Evolutionary conservation across 2,329 filamentous ascomycete species (phyloP).

Genomic region (Alternaria tenuissima): DNA sequence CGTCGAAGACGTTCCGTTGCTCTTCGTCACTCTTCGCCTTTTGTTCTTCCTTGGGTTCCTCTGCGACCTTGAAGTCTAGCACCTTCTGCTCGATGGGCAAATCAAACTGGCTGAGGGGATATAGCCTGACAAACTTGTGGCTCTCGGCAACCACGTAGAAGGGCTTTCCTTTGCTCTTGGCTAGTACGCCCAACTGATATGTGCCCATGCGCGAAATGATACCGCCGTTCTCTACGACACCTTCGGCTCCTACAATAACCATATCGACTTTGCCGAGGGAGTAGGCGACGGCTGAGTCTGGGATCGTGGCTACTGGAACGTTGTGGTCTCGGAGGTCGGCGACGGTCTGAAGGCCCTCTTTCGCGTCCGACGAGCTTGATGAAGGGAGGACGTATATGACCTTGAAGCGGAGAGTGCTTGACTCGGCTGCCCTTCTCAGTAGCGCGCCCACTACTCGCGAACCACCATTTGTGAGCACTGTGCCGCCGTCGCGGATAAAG

Average conservation of each 20-base stretch:
- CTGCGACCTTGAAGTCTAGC: conserved; percentile 72
- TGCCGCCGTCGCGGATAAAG: conserved; percentile 79
- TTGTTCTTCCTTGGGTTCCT: conserved; percentile 36
- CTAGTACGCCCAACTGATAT: conserved; percentile 85
- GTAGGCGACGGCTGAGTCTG: conserved; percentile 78
- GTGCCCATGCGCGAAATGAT: conserved; percentile 88
- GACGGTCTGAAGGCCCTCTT: conserved; percentile 76
- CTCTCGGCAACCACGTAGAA: conserved; percentile 94
- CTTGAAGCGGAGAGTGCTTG: conserved; percentile 73
- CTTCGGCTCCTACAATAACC: conserved; percentile 75
- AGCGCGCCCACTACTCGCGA: conserved; percentile 83
- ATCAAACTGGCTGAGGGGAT: conserved; percentile 82
- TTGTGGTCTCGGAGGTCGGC: conserved; percentile 73
- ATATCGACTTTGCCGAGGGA: conserved; percentile 77
- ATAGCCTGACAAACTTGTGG: conserved; percentile 93
- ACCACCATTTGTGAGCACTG: conserved; percentile 90
- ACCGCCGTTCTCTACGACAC: conserved; percentile 92
- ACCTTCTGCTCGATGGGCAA: conserved; percentile 81
- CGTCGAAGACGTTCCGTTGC: conserved; percentile 57
- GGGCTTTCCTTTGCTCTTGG: conserved; percentile 74
- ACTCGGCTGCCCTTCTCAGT: conserved; percentile 75
- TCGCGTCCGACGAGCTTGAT: conserved; percentile 44
- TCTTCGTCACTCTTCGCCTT: conserved; percentile 18
- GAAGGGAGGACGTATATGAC: conserved; percentile 73
- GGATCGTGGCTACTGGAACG: conserved; percentile 83